A percentile compares a stretch with the other conserved stretches of the same genome.
These are phyloP conservation scores for Aspergillus awamori DNA, from an alignment of 2,329 filamentous ascomycete species.

Conservation along the genomic window DNA sequence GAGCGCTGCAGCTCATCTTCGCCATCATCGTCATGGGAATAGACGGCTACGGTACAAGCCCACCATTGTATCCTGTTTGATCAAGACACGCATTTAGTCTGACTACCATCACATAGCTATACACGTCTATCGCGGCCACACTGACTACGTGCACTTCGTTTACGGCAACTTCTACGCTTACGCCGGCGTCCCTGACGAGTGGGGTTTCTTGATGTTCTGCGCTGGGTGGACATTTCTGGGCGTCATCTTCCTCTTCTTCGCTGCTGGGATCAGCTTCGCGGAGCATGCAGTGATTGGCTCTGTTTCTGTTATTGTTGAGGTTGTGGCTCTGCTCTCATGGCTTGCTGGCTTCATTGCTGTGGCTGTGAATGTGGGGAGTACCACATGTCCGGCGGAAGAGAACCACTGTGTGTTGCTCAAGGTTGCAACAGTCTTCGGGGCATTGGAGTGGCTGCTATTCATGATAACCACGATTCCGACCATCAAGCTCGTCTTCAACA, in stretches of 20 bases:
- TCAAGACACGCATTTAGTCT: neutral
- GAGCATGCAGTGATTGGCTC: neutral
- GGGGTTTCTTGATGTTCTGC: neutral
- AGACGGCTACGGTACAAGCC: neutral
- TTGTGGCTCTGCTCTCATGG: neutral
- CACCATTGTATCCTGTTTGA: neutral
- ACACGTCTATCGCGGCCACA: neutral
- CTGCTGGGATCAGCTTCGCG: neutral
- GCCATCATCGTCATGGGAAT: neutral
- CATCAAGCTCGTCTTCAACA: neutral
- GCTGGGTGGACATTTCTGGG: neutral
- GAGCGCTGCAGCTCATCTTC: neutral
- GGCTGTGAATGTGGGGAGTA: neutral
- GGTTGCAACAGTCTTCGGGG: neutral
- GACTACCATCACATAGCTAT: neutral
- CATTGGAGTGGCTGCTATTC: neutral
- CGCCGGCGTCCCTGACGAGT: neutral
- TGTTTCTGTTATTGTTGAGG: neutral
- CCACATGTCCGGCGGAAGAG: neutral
- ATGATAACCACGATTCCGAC: neutral
- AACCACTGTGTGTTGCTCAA: neutral
- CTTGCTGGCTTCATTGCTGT: neutral
- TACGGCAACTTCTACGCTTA: neutral
- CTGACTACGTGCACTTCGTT: neutral
- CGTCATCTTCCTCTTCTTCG: neutral